Evolutionary conservation across 2,329 filamentous ascomycete genomes (phyloP), one percentile per base, ranked within the genome.

Genomic region (Didymella lethalis): DNA sequence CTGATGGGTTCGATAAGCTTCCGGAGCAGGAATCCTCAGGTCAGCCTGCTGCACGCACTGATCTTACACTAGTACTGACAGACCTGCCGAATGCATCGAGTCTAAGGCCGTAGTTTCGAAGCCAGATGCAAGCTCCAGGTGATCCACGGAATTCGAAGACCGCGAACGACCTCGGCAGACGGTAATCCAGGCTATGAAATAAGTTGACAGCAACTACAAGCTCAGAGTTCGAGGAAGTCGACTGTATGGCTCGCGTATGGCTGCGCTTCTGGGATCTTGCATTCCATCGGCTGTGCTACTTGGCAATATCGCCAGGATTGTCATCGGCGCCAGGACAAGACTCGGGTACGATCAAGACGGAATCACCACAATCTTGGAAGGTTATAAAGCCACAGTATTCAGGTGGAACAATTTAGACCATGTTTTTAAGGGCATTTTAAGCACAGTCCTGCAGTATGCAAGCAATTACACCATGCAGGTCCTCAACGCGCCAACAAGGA

Each of bases 401-500:
- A 26, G 51, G 25, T 57, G 54, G 49, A 64, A 55, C 34, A 58
- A 49, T 3, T 14, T 40, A n/a, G 40, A 81, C 0, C 83, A 86
- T 66, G 63, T 85, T 20, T 48, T 78, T 0, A 80, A 86, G 64
- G 85, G 85, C 68, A 61, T 75, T 0, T 66, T 83, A 25, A 79
- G 78, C 36, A 70, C 69, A 2, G 11, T 62, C 0, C 29, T 73
- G 4, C 45, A 72, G 1, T 60, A 53, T 0, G 59, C 61, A 2
- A 68, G 63, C 25, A 73, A 66, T 23, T 71, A 69, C 45, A 67
- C 67, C 0, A 71, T 72, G 69, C 69, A 73, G 52, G 64, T 68
- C 1, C 18, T 73, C 5, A 61, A 49, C 18, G 61, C 68, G 16
- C 69, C 69, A 0, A 67, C 68, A 2, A 46, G 69, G 12, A 1